These are phyloP conservation scores for Fonsecaea multimorphosa DNA, from an alignment of 2,329 filamentous ascomycete genomes.

Conservation along the genomic window DNA sequence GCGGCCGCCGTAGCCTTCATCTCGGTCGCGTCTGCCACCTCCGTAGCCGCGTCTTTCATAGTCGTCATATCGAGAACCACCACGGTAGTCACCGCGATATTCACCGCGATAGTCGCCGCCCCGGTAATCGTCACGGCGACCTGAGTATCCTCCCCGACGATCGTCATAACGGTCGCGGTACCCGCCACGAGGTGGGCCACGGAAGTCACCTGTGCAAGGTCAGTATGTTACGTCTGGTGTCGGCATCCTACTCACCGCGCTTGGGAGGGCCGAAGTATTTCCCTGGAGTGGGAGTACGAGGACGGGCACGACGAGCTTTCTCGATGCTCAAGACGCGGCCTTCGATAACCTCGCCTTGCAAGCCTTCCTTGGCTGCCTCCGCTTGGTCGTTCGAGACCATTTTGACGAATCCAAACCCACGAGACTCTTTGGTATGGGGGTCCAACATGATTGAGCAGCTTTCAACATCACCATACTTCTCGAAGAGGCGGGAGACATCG, in stretches of 20 bases:
- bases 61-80: slow-evolving; percentile 49
- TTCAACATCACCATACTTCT: slow-evolving; percentile 98
- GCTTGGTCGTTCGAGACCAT: slow-evolving; percentile 95
- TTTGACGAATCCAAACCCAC: slow-evolving; percentile 98
- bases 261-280: slow-evolving; percentile 99
- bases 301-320: slow-evolving; percentile 93
- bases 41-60: slow-evolving; percentile 53
- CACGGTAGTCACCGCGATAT: slow-evolving; percentile 50
- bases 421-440: slow-evolving; percentile 96
- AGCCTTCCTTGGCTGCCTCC: slow-evolving; percentile 92
- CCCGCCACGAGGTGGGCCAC: slow-evolving; percentile 49
- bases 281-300: slow-evolving; percentile 93
- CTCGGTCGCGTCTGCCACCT: slow-evolving; percentile 50
- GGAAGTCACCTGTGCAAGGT: slow-evolving; percentile 50
- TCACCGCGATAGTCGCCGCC: slow-evolving; percentile 51
- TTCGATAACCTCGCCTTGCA: slow-evolving; percentile 94
- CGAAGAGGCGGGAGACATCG: slow-evolving; percentile 92
- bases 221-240: slow-evolving; percentile 24
- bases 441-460: slow-evolving; percentile 99
- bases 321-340: slow-evolving; percentile 97
- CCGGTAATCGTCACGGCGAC: slow-evolving; percentile 56
- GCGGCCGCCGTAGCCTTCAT: slow-evolving; percentile 53
- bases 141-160: slow-evolving; percentile 53
- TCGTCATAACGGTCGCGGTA: slow-evolving; percentile 57
- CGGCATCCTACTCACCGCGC: slow-evolving; percentile 70